Evolutionary conservation across 2,329 filamentous ascomycete genomes (phyloP), one percentile per base, ranked within the genome.

Genomic region (Macroventuria anomochaeta): DNA sequence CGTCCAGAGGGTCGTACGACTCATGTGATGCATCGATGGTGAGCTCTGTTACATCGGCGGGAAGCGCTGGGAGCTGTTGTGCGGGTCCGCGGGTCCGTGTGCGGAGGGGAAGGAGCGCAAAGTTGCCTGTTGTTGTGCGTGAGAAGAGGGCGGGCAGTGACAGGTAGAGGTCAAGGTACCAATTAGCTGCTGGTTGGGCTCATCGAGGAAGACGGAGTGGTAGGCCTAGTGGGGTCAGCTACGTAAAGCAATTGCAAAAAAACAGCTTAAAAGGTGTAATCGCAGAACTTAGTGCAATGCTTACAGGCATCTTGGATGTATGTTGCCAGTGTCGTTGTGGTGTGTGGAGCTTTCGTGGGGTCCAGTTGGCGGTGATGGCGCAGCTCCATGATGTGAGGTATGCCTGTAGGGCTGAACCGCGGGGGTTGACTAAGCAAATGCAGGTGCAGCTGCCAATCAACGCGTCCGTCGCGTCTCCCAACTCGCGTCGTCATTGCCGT

Each of bases 61-160:
- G 73, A 32, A 84, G 76, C 5, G 84, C 69, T 77, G 88, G 77
- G 23, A 99, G 88, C 43, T 90, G 88, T 79, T 96, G 93, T 64
- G 93, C 93, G 36, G 95, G 95, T n/a, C 95, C 95, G 61, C 95
- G 90, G 60, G 92, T 96, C 77, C 91, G 91, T 70, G 95, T 97
- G 70, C 95, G 93, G 49, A 99, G 88, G 1, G 95, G 93, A 46
- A 97, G 88, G 65, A 97, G 87, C 18, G 93, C 93, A 74, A 97
- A 93, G 85, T 97, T 97, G 75, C 93, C 92, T 82, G 64, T 12
- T 17, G 62, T n/a, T n/a, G n/a, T n/a, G n/a, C n/a, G n/a, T n/a
- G n/a, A n/a, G n/a, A n/a, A n/a, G n/a, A n/a, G n/a, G n/a, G n/a
- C n/a, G n/a, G n/a, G n/a, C n/a, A n/a, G n/a, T n/a, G n/a, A n/a